phyloP scores from a whole-genome alignment of 345 rosid genomes.

The Lumnitzera racemosa region DNA sequence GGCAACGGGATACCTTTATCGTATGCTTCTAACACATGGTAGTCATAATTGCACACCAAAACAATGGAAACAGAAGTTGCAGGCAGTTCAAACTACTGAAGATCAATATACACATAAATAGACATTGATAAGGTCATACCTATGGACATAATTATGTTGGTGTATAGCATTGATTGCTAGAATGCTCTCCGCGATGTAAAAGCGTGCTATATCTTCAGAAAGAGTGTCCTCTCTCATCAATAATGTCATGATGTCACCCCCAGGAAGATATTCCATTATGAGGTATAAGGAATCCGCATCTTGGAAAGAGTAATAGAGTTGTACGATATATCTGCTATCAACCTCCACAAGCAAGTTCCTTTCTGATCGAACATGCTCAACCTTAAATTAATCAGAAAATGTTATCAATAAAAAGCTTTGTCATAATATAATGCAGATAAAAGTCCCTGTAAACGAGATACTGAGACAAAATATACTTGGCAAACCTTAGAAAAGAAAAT shows the following conservation, averaged over 20 bases:
- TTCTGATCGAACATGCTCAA: slow-evolving; percentile 97
- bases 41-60: neutral
- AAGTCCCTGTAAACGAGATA: too few species aligned
- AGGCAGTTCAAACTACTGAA: neutral
- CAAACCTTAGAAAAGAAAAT: too few species aligned
- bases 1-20: slow-evolving; percentile 2
- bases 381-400: slow-evolving; percentile 38
- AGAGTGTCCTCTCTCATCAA: slow-evolving; percentile 96
- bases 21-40: neutral
- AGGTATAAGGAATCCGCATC: slow-evolving; percentile 91
- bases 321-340: slow-evolving; percentile 89
- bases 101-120: neutral
- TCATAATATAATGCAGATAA: too few species aligned
- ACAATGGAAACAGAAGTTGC: neutral
- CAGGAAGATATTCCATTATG: slow-evolving; percentile 97
- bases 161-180: slow-evolving; percentile 85
- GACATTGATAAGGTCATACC: slow-evolving; percentile 24
- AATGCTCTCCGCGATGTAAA: slow-evolving; percentile 88
- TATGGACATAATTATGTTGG: slow-evolving; percentile 76
- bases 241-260: slow-evolving; percentile 98
- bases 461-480: too few species aligned
- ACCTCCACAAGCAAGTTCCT: slow-evolving; percentile 97
- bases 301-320: slow-evolving; percentile 95
- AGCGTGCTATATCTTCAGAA: slow-evolving; percentile 84
- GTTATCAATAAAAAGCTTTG: neutral